These are phyloP conservation scores for Kwoniella heveanensis DNA, from an alignment of 768 basidiomycete species.

Conservation along the genomic window DNA sequence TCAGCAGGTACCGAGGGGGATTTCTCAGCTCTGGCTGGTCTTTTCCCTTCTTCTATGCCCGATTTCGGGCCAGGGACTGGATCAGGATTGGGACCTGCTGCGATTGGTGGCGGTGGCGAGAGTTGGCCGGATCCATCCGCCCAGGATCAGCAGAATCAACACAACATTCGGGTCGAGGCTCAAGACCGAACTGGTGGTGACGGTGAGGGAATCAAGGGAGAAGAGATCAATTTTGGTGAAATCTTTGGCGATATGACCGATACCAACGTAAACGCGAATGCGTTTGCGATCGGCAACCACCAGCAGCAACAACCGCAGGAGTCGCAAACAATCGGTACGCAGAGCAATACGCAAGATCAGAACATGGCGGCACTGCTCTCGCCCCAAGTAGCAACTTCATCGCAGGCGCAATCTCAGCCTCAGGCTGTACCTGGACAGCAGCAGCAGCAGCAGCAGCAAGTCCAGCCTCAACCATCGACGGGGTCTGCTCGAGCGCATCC, in stretches of 20 bases:
- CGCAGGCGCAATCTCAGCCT: conserved; percentile 3
- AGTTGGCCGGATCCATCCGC: no score
- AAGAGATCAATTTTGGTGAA: not conserved
- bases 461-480: not conserved
- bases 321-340: no score
- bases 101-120: not conserved
- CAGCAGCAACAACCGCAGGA: not conserved
- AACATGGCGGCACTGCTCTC: not conserved
- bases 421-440: not conserved
- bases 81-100: no score
- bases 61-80: not conserved
- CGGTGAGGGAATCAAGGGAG: not conserved
- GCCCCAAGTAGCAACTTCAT: not conserved
- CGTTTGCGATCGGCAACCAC: not conserved
- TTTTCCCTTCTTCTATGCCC: conserved; percentile 12
- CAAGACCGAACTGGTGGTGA: not conserved
- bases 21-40: conserved; percentile 24
- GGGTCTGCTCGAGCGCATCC: no score
- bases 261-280: not conserved
- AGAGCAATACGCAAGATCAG: not conserved
- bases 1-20: conserved; percentile 11
- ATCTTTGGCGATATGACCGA: not conserved
- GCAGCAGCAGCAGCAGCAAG: conserved; percentile 8
- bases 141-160: not conserved
- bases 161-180: not conserved